Evolutionary conservation across 768 basidiomycete species (phyloP), one percentile per base, ranked within the genome.

Genomic region (Phaffia tasmanica): DNA sequence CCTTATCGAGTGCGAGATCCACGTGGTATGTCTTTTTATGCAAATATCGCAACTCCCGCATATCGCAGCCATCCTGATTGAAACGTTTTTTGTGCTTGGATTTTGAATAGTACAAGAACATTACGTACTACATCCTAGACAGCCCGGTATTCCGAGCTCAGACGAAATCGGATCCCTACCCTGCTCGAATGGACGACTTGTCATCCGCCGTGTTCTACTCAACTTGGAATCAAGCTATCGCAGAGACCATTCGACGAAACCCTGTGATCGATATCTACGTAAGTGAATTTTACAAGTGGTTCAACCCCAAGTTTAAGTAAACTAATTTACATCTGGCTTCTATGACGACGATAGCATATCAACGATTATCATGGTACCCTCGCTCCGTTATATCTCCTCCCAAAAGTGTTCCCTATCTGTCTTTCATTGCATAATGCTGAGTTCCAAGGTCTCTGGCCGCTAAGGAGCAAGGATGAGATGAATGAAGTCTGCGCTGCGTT

Each of bases 401-500:
- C 92, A 55, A 91, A 90, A 76, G 85, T 95, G 65, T 78, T 94
- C 60, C 91, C 92, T 0, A 82, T 84, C 73, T 94, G 91, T 76
- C 80, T 95, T 35, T 95, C 92, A 2, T 81, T 95, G 35, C 92
- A 95, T 80, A 95, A 95, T 71, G 92, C 92, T 73, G 92, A 95
- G 76, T 95, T 95, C 82, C 92, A 95, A 75, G 92, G 92, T 77
- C 82, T 93, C 30, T 94, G 92, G 92, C 76, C 67, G 57, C 53
- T 68, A 2, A 48, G 67, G 9, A 69, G 64, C 63, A 69, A 69
- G 32, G 67, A 69, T n/a, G 67, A 69, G 77, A 92, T 93, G 90
- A 93, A 90, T 79, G 92, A 95, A 76, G 92, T 95, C 57, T 95
- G 92, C 75, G 93, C 92, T 1, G 92, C 92, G 2, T 95, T 95